Percentiles rank a stretch among this genome's conserved stretches.
Evolutionary conservation across 208 protist species (phyloP).

Genomic region (Leishmania tropica): DNA sequence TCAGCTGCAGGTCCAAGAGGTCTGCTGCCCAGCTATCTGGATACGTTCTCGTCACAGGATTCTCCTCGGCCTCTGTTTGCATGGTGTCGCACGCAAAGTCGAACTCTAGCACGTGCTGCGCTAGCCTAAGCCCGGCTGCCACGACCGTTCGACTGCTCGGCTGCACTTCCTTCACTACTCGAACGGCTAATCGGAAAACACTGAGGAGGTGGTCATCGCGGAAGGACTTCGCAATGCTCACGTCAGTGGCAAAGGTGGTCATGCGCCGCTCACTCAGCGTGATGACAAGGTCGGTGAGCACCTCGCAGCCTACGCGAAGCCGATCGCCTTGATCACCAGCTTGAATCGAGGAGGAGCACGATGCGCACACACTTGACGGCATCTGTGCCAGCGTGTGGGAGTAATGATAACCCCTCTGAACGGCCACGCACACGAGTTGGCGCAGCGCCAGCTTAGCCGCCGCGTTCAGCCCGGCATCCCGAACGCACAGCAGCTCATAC

Average conservation of each 20-base stretch:
- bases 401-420: slow-evolving; percentile 34
- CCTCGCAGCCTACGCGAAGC: slow-evolving; percentile 34
- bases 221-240: slow-evolving; percentile 42
- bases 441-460: slow-evolving; percentile 32
- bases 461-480: slow-evolving; percentile 24
- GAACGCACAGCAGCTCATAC: slow-evolving; percentile 24
- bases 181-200: slow-evolving; percentile 43
- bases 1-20: slow-evolving; percentile 22
- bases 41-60: slow-evolving; percentile 22
- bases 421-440: slow-evolving; percentile 24
- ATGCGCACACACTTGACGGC: slow-evolving; percentile 30
- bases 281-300: slow-evolving; percentile 29
- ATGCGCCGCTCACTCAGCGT: slow-evolving; percentile 32
- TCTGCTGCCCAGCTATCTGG: slow-evolving; percentile 13
- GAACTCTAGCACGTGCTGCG: slow-evolving; percentile 32
- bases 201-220: slow-evolving; percentile 48
- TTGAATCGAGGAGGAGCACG: slow-evolving; percentile 14
- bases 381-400: slow-evolving; percentile 23
- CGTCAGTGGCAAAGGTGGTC: slow-evolving; percentile 27
- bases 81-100: slow-evolving; percentile 30
- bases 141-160: slow-evolving; percentile 8
- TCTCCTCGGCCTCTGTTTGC: slow-evolving; percentile 13
- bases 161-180: slow-evolving; percentile 32
- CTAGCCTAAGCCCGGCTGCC: slow-evolving; percentile 15
- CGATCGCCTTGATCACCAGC: slow-evolving; percentile 5